Evolutionary conservation across 371 early-diverging fungal species (phyloP).

Genomic region (Conidiobolus incongruus): DNA sequence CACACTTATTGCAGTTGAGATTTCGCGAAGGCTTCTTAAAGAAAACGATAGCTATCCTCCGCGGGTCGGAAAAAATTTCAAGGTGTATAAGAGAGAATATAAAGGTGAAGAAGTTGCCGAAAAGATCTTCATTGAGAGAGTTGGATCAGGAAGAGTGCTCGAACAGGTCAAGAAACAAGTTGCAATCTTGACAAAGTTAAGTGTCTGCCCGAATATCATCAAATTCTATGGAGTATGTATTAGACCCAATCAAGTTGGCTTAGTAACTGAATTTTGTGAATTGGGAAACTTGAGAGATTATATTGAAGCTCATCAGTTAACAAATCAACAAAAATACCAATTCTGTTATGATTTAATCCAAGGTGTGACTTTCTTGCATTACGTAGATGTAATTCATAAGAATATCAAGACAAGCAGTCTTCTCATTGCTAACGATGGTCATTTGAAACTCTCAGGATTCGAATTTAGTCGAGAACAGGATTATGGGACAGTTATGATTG

Average conservation of each 20-base stretch:
- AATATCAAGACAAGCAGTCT: constrained; percentile 12
- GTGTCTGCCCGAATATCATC: constrained; percentile 11
- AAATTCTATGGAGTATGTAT: constrained; percentile 12
- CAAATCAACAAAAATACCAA: background rate
- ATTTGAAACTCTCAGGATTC: constrained; percentile 12
- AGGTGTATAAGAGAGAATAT: constrained; percentile 11
- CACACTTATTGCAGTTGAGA: constrained; percentile 10
- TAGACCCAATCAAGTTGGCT: constrained; percentile 10
- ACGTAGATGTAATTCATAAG: constrained; percentile 14
- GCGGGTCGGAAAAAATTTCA: constrained; percentile 11
- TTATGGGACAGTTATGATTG: constrained; percentile 6
- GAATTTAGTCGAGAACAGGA: constrained; percentile 12
- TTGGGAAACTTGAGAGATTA: background rate
- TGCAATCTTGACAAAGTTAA: constrained; percentile 13
- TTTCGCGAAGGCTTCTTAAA: constrained; percentile 9
- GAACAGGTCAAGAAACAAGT: constrained; percentile 12
- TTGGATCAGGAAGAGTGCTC: constrained; percentile 9
- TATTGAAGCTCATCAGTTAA: background rate
- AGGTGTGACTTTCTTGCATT: constrained; percentile 1
- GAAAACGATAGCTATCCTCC: constrained; percentile 9
- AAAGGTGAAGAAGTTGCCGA: constrained; percentile 11
- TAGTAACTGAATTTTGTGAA: constrained; percentile 12
- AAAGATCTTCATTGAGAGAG: constrained; percentile 12
- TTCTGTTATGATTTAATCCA: too few species aligned
- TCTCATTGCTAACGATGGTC: constrained; percentile 8